Conservation (phyloP, 129 eudicot genomes). For the Chrysanthemum seticuspe region DNA sequence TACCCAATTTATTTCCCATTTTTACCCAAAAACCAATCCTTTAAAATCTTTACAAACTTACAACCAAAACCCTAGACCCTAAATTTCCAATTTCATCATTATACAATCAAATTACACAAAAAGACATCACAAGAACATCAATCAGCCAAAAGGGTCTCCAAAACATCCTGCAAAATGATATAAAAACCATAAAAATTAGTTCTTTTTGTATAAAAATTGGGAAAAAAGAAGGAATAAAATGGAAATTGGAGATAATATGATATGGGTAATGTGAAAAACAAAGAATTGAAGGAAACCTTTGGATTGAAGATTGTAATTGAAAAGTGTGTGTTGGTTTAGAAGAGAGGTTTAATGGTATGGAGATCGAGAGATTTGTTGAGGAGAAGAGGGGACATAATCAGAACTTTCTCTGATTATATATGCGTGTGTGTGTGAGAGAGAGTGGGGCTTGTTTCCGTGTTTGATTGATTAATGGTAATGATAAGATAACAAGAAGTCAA, state of each 20-base stretch:
- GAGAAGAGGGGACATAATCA: constrained; percentile 61
- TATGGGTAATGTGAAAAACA: neutral
- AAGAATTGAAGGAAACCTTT: constrained; percentile 27
- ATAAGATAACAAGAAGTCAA: neutral
- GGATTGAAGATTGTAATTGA: constrained; percentile 16
- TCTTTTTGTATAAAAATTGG: neutral
- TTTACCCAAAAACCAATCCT: constrained; percentile 10
- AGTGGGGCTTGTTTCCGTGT: constrained; percentile 21
- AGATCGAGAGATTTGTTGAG: constrained; percentile 48
- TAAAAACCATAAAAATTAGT: constrained; percentile 3
- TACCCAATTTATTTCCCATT: constrained; percentile 97
- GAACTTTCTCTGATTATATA: constrained; percentile 52
- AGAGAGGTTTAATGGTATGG: constrained; percentile 28
- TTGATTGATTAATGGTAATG: neutral
- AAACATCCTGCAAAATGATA: constrained; percentile 33
- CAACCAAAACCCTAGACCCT: constrained; percentile 31
- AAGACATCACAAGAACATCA: constrained; percentile 6
- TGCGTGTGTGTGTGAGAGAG: constrained; percentile 24
- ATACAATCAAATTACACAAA: constrained; percentile 5
- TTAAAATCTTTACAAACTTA: neutral
- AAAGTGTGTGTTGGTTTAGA: neutral
- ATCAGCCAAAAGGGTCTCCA: constrained; percentile 1
- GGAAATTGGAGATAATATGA: neutral
- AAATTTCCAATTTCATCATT: constrained; percentile 19
- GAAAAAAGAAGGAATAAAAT: constrained; percentile 7